Evolutionary conservation across 2,329 filamentous ascomycete genomes (phyloP), one percentile per base, ranked within the genome.

Genomic region (Zarea fungicola): DNA sequence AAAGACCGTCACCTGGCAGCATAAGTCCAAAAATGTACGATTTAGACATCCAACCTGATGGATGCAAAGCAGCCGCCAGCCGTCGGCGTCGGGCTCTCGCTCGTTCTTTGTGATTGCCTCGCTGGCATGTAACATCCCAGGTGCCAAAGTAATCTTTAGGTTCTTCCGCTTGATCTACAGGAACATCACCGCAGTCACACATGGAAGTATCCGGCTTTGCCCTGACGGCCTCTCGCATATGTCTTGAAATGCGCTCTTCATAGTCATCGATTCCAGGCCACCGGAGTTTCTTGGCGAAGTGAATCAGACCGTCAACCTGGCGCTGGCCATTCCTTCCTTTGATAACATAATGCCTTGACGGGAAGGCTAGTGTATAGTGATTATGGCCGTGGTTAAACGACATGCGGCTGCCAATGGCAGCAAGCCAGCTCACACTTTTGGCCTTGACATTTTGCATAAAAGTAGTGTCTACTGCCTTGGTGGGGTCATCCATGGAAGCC

Each of bases 11-110:
- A 3, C 83, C 83, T 0, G 83, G 83, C 8, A 86, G 67, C 58
- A 85, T 74, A 37, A 86, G 62, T 0, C 83, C 82, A 28, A 81
- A 85, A 7, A 85, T 68, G 56, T 84, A 86, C 21, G 80, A 84
- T 60, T 82, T 82, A 5, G 82, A 84, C 16, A 86, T 70, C 83
- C 83, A 86, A 2, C 83, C 83, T 0, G 77, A 74, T 3, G 75
- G 67, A 52, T 82, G 76, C 19, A 84, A 66, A 2, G 76, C 76
- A 2, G 80, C 78, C 14, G 79, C 75, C 42, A 83, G 69, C 54
- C 74, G 80, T 40, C 73, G 71, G 29, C 76, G 71, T 50, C 77
- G 71, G 2, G 72, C 68, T 6, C 70, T 63, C 11, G 61, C 58
- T 18, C 55, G 55, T 37, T 60, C 56, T 43, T 61, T 65, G 41